Evolutionary conservation across 257 asterid species (phyloP).

Genomic region (Solanum peruvianum): DNA sequence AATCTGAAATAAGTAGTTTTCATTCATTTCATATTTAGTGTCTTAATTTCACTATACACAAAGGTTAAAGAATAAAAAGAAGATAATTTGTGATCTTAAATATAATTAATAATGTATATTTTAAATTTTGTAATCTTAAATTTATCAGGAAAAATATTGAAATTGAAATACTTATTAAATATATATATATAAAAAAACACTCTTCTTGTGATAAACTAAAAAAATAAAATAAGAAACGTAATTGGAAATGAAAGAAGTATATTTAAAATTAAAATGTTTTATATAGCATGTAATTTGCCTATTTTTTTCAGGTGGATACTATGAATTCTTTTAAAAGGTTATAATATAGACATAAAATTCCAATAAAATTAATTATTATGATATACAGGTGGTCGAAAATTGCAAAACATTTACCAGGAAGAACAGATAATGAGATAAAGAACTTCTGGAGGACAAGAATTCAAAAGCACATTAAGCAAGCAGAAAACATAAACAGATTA

Average conservation of each 20-base stretch:
- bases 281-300: neutral
- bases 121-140: neutral
- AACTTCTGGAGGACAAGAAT: slow-evolving; percentile 92
- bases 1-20: neutral
- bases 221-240: too few species aligned
- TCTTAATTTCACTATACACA: neutral
- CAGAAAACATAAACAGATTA: slow-evolving; percentile 21
- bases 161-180: neutral
- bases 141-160: neutral
- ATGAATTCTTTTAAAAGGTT: neutral
- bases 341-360: neutral
- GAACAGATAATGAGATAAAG: slow-evolving; percentile 90
- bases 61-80: too few species aligned
- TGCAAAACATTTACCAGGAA: slow-evolving; percentile 82
- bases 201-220: too few species aligned
- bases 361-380: neutral
- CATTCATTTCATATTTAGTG: neutral
- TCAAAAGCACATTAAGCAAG: slow-evolving; percentile 45
- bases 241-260: neutral
- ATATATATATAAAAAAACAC: neutral
- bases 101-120: too few species aligned
- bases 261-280: neutral
- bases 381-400: slow-evolving; percentile 66
- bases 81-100: too few species aligned
- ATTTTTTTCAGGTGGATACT: neutral